phyloP scores from a whole-genome alignment of 179 eudicot species.

The Corrigiola litoralis region DNA sequence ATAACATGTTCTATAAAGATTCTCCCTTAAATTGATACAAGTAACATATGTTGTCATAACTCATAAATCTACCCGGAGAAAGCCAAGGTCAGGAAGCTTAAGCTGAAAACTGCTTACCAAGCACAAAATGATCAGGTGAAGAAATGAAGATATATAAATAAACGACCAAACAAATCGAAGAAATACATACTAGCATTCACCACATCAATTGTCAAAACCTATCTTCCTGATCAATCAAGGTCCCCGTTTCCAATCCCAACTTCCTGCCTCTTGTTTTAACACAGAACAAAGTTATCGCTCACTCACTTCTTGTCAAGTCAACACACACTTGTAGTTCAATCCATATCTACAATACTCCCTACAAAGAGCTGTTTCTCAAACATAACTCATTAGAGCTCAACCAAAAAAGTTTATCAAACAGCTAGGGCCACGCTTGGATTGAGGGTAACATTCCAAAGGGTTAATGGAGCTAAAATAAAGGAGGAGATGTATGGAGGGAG shows the following conservation, averaged over 20 bases:
- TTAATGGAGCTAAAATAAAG: no score
- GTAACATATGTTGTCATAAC: not conserved
- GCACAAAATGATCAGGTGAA: slow-evolving; percentile 3
- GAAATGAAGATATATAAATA: not conserved
- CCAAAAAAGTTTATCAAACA: no score
- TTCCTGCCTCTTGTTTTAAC: no score
- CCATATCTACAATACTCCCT: not conserved
- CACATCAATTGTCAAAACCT: no score
- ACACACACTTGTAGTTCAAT: no score
- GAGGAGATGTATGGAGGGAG: no score
- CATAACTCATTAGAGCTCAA: no score
- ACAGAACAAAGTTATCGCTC: not conserved
- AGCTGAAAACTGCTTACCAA: slow-evolving; percentile 21
- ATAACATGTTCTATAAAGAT: not conserved
- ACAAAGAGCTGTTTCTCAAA: not conserved
- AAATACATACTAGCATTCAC: not conserved
- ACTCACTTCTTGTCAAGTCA: not conserved
- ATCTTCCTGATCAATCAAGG: no score
- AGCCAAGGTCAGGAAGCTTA: slow-evolving; percentile 18
- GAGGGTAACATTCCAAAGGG: no score
- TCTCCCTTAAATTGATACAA: not conserved
- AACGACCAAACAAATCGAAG: not conserved
- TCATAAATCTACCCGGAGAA: slow-evolving; percentile 12
- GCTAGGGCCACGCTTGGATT: no score
- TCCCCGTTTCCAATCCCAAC: no score